These are phyloP conservation scores for Trichoderma orchidacearum DNA, from an alignment of 495 filamentous ascomycete genomes.

Conservation along the genomic window DNA sequence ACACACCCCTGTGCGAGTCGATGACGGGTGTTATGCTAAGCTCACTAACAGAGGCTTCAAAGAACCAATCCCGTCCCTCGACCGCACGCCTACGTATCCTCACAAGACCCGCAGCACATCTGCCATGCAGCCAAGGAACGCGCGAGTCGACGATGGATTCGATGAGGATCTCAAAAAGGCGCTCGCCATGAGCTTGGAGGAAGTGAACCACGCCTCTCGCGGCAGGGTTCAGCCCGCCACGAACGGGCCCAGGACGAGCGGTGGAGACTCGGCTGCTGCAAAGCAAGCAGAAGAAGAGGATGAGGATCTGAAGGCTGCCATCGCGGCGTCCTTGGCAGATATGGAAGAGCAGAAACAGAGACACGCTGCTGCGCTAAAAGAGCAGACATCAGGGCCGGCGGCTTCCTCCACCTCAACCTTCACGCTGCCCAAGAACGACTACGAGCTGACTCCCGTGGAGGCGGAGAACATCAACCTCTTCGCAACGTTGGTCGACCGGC, in stretches of 20 bases:
- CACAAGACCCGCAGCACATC: conserved; percentile 25
- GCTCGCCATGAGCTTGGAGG: conserved; percentile 91
- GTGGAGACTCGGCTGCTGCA: conserved; percentile 15
- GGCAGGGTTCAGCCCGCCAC: conserved; percentile 25
- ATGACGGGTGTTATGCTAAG: conserved; percentile 88
- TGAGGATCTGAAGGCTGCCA: conserved; percentile 86
- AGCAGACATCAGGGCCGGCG: conserved; percentile 40
- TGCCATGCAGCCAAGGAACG: conserved; percentile 78
- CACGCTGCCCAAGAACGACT: conserved; percentile 67
- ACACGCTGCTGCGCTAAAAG: conserved; percentile 68
- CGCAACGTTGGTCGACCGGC: conserved; percentile 80
- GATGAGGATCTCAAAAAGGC: conserved; percentile 91
- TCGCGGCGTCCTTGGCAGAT: conserved; percentile 89
- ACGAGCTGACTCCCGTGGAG: conserved; percentile 87
- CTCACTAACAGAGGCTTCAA: conserved; percentile 60
- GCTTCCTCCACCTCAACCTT: conserved; percentile 23
- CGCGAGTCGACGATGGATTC: conserved; percentile 69
- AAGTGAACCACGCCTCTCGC: conserved; percentile 54
- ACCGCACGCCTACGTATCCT: conserved; percentile 17
- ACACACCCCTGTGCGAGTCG: conserved; percentile 81
- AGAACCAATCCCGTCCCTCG: conserved; percentile 9
- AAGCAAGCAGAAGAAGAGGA: conserved; percentile 67
- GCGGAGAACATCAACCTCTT: conserved; percentile 97
- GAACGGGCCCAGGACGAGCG: conserved; percentile 13
- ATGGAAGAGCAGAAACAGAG: conserved; percentile 97